Percentiles rank a stretch among this genome's conserved stretches.
These are phyloP conservation scores for Chrysanthemum makinoi DNA, from an alignment of 129 eudicot genomes.

Conservation along the genomic window DNA sequence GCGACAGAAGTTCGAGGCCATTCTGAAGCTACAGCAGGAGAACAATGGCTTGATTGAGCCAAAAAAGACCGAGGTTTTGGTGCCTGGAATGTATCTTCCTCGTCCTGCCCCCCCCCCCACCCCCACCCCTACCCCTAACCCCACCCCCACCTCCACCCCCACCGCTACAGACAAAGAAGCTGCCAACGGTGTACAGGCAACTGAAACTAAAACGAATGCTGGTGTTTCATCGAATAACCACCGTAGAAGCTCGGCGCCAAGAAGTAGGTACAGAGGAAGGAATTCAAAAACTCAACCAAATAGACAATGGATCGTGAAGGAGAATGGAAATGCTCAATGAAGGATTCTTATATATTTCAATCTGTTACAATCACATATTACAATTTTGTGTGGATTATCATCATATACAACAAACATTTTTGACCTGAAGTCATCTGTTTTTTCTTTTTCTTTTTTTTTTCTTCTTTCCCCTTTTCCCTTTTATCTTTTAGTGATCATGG, in stretches of 20 bases:
- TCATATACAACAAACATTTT: background rate
- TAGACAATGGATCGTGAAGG: constrained; percentile 57
- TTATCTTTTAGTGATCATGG: background rate
- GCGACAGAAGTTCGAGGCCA: constrained; percentile 62
- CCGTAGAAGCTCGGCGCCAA: constrained; percentile 35
- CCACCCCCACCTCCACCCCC: background rate
- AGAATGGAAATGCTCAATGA: constrained; percentile 33
- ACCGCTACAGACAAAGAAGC: constrained; percentile 21
- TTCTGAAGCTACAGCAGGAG: constrained; percentile 65
- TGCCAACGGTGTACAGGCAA: constrained; percentile 15
- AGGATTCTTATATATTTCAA: background rate
- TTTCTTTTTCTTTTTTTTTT: too few relatives aligned
- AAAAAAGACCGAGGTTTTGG: constrained; percentile 57
- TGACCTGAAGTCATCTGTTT: too few relatives aligned
- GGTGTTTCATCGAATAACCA: constrained; percentile 34
- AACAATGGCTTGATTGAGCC: constrained; percentile 77
- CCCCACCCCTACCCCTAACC: constrained; percentile 16
- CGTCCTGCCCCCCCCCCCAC: constrained; percentile 28
- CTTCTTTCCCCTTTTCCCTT: too few relatives aligned
- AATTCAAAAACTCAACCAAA: constrained; percentile 47
- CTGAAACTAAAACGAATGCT: constrained; percentile 22
- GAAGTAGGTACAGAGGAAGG: constrained; percentile 47
- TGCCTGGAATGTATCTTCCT: constrained; percentile 74
- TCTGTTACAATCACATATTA: background rate
- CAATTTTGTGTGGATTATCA: constrained; percentile 16